Conservation (phyloP, 257 asterid genomes). For the Solanum microdontum region DNA sequence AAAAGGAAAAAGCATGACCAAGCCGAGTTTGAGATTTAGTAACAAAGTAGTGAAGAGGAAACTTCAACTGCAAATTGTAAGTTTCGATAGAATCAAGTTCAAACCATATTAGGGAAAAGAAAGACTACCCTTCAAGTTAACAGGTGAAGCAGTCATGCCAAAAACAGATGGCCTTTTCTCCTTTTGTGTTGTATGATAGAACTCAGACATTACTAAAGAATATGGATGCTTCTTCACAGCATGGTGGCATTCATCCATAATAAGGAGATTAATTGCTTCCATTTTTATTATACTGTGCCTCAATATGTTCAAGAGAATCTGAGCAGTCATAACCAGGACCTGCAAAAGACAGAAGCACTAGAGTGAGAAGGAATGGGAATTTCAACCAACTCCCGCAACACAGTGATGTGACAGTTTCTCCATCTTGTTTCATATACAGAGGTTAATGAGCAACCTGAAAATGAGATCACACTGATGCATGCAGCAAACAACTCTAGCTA, state of each 20-base stretch:
- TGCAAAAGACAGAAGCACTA: constrained; percentile 24
- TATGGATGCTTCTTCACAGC: constrained; percentile 99
- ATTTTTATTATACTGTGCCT: constrained; percentile 94
- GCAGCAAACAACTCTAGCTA: background rate
- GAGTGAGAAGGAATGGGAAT: background rate
- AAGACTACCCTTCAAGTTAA: constrained; percentile 83
- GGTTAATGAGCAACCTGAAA: background rate
- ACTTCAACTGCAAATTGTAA: background rate
- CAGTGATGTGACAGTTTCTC: background rate
- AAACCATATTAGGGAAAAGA: background rate
- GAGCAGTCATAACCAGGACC: constrained; percentile 99
- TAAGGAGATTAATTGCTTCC: constrained; percentile 87
- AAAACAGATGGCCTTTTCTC: constrained; percentile 93
- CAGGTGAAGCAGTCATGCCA: constrained; percentile 99
- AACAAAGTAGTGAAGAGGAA: background rate
- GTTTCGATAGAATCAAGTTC: background rate
- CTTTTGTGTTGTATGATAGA: constrained; percentile 83
- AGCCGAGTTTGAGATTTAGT: background rate
- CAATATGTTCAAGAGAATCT: constrained; percentile 88
- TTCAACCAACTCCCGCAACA: background rate
- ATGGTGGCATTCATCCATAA: constrained; percentile 98
- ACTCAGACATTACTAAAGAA: constrained; percentile 97
- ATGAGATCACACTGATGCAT: background rate
- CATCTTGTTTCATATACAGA: background rate
- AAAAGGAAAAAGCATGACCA: background rate